A percentile compares a stretch with the other conserved stretches of the same genome.
Conservation (phyloP, 139 green algal genomes). For the Zygnema cylindricum region DNA sequence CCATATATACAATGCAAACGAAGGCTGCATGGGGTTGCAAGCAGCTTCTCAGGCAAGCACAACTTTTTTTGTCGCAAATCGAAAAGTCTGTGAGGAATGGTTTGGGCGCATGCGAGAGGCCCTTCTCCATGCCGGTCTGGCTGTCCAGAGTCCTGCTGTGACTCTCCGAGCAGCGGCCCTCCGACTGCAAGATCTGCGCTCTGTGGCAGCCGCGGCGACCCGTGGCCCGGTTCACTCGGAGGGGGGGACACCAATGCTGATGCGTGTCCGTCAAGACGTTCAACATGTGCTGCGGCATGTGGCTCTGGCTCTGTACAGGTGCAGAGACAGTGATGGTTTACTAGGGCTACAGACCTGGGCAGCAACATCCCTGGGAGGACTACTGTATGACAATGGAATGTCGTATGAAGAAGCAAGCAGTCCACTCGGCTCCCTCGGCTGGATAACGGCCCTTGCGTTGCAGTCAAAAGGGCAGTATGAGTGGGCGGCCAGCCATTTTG, state of each 20-base stretch:
- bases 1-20: conserved; percentile 55
- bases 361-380: neutral
- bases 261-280: conserved; percentile 22
- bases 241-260: neutral
- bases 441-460: neutral
- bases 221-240: neutral
- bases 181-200: conserved; percentile 17
- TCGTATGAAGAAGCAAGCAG: neutral
- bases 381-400: neutral
- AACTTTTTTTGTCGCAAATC: conserved; percentile 50
- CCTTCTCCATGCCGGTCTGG: conserved; percentile 31
- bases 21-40: conserved; percentile 30
- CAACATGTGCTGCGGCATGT: conserved; percentile 29
- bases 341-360: conserved; percentile 40
- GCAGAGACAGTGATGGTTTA: conserved; percentile 35
- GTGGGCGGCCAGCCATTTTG: conserved; percentile 4
- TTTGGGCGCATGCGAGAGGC: conserved; percentile 46
- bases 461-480: conserved; percentile 21
- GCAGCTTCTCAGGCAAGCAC: conserved; percentile 8
- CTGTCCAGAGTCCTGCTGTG: neutral
- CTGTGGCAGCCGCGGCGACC: neutral
- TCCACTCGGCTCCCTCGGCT: neutral
- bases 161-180: conserved; percentile 34
- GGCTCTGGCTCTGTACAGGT: conserved; percentile 42
- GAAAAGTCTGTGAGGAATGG: conserved; percentile 63